phyloP scores from a whole-genome alignment of 1,139 yeast species.

The Blastobotrys arbuscula region DNA sequence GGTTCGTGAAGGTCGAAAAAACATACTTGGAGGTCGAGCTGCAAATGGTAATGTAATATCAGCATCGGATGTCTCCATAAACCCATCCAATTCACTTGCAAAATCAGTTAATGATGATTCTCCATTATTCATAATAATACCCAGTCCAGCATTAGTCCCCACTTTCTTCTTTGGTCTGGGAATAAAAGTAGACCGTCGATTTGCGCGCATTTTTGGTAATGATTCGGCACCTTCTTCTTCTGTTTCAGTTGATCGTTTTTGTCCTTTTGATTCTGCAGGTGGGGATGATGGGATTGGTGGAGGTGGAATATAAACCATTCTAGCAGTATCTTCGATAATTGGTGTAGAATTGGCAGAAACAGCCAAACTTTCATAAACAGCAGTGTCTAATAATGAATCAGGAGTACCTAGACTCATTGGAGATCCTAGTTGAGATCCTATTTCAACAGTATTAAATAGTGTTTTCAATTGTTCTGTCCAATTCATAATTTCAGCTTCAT shows the following conservation, averaged over 20 bases:
- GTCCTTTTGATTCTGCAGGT: not conserved
- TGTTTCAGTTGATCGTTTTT: not conserved
- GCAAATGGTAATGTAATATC: slow-evolving; percentile 7
- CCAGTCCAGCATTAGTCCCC: not conserved
- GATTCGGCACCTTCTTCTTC: not conserved
- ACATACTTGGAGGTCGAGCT: slow-evolving; percentile 7
- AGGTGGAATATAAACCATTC: not conserved
- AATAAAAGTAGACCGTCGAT: slow-evolving; percentile 1
- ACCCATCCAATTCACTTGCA: slow-evolving; percentile 3
- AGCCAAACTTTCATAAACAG: not conserved
- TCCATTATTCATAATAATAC: not conserved
- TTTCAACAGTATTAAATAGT: not conserved
- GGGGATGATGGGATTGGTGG: not conserved
- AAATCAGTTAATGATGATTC: not conserved
- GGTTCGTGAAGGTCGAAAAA: slow-evolving; percentile 2
- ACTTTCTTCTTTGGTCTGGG: not conserved
- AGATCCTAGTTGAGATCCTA: not conserved
- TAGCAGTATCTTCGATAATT: not conserved
- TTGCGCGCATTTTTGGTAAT: not conserved
- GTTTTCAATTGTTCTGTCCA: not conserved
- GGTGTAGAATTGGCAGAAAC: not conserved
- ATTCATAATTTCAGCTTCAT: not conserved
- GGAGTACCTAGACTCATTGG: not conserved
- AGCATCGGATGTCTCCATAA: not conserved
- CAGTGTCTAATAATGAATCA: not conserved